Conservation (phyloP, 176 grass and related monocot species). For the Dendrocalamus sinicus region DNA sequence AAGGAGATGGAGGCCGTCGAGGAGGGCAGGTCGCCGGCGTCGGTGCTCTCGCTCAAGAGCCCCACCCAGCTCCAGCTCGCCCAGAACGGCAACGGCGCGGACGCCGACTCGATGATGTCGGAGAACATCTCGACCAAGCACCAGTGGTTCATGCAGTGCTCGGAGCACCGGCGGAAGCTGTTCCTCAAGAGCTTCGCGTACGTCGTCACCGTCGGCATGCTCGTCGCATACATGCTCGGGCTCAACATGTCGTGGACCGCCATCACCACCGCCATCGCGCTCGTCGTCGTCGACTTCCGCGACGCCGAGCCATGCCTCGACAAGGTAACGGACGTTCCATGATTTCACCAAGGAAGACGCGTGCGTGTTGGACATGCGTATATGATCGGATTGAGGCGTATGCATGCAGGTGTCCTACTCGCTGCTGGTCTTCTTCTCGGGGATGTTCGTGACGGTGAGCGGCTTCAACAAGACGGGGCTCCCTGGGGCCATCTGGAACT, state of each 20-base stretch:
- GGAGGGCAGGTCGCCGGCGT: slow-evolving; percentile 56
- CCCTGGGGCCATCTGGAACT: slow-evolving; percentile 79
- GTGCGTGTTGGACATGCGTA: slow-evolving; percentile 6
- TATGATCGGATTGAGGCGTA: background rate
- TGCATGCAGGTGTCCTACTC: slow-evolving; percentile 82
- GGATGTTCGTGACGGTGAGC: slow-evolving; percentile 97
- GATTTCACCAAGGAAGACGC: background rate
- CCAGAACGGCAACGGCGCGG: background rate
- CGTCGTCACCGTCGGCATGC: slow-evolving; percentile 77
- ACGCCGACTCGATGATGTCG: slow-evolving; percentile 46
- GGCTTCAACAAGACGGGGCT: slow-evolving; percentile 95
- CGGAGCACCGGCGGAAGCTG: slow-evolving; percentile 56
- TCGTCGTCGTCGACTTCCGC: slow-evolving; percentile 88
- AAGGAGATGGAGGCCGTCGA: slow-evolving; percentile 53
- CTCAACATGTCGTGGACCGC: slow-evolving; percentile 98
- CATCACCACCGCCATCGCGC: slow-evolving; percentile 85
- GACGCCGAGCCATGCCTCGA: slow-evolving; percentile 79
- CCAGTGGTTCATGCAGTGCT: slow-evolving; percentile 64
- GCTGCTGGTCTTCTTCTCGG: slow-evolving; percentile 89
- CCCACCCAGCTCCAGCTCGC: background rate
- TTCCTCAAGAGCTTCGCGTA: slow-evolving; percentile 84
- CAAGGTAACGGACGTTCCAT: slow-evolving; percentile 50
- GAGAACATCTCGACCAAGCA: slow-evolving; percentile 60
- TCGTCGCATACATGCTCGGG: slow-evolving; percentile 75
- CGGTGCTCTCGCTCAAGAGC: slow-evolving; percentile 53